A percentile compares a stretch with the other conserved stretches of the same genome.
Conservation (phyloP, 164 flowering plant genomes). For the Stephania japonica region DNA sequence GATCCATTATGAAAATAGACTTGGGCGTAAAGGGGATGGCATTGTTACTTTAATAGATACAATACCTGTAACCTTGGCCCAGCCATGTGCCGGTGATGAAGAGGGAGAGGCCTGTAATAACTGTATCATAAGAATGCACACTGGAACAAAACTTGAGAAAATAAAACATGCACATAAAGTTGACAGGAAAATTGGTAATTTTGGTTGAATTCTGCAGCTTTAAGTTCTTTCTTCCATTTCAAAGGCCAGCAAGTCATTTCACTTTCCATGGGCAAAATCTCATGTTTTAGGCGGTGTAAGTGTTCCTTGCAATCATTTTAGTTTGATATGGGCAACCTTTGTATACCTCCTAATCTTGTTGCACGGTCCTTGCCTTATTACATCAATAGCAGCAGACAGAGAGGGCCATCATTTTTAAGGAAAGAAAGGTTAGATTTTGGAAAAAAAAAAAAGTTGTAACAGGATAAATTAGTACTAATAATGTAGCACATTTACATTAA, state of each 20-base stretch:
- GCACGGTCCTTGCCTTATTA: background rate
- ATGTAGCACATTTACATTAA: background rate
- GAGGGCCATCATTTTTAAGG: background rate
- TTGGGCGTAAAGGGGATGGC: background rate
- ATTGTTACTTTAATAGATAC: background rate
- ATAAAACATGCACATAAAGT: background rate
- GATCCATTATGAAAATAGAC: background rate
- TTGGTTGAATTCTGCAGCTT: background rate
- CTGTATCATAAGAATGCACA: conserved; percentile 2
- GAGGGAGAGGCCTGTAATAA: conserved; percentile 78
- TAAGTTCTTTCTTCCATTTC: background rate
- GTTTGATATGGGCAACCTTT: background rate
- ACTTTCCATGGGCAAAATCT: background rate
- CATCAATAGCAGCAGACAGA: background rate
- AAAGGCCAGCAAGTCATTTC: background rate
- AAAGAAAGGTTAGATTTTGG: background rate
- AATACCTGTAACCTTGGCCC: conserved; percentile 85
- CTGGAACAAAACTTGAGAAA: background rate
- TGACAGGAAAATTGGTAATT: background rate
- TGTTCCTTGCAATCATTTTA: background rate
- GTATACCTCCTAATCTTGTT: background rate
- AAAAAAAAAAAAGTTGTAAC: background rate
- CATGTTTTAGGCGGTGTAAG: background rate
- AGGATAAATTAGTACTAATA: background rate
- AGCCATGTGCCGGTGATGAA: conserved; percentile 92